Evolutionary conservation across 2,329 filamentous ascomycete species (phyloP), one percentile per base, ranked within the genome.

Genomic region (Aspergillus sp.): DNA sequence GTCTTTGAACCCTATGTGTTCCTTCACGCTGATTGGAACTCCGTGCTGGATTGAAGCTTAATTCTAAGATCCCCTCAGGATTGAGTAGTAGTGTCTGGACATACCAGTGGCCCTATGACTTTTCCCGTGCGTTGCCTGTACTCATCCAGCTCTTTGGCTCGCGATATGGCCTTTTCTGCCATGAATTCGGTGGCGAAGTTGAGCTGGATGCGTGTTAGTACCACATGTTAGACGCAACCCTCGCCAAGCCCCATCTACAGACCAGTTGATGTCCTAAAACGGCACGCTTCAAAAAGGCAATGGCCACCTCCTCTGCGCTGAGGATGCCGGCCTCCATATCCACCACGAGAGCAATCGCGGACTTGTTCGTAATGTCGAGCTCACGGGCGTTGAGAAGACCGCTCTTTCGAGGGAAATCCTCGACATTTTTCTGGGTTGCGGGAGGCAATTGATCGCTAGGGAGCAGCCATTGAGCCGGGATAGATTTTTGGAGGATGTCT

Each of bases 1-100:
- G 1, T 82, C 84, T 57, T 82, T 82, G 29, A 88, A 76, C 10
- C 85, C 81, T 68, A 88, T 85, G 14, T 85, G 84, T 55, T 89
- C 86, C 65, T 88, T 89, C 4, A 86, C 71, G 47, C 78, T 82
- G 55, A 87, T 80, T 0, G 84, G 84, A 6, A 87, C 70, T 0
- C 83, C 85, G 65, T 84, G 84, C 60, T 65, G 52, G 36, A 47
- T 42, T 49, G 52, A 45, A 7, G 18, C 20, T 20, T 39, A 16
- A n/a, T n/a, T n/a, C 14, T 32, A 9, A n/a, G 14, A 6, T 39
- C 36, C 14, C 3, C 1, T 14, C 2, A n/a, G 6, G 36, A 6
- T 16, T 39, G 12, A 12, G 4, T 39, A n/a, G 2, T n/a, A 42
- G 36, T 42, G 9, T 47, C 9, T 24, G 6, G 10, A 47, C 45